phyloP scores from a whole-genome alignment of 2,329 filamentous ascomycete species.

The Dryadomyces quercivorus region DNA sequence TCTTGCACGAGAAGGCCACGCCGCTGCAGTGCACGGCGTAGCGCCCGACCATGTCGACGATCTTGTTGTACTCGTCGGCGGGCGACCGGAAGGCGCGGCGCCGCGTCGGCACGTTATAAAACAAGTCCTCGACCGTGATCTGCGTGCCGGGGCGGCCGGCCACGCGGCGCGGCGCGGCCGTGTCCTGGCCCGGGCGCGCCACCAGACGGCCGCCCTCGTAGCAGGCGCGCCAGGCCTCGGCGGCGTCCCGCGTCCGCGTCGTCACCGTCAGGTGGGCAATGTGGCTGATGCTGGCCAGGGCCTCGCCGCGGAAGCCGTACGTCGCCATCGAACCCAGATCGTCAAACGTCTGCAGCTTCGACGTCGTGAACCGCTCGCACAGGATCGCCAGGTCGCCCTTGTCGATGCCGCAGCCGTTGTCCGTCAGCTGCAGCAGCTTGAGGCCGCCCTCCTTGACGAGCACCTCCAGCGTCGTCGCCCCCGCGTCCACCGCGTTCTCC shows the following conservation, averaged over 20 bases:
- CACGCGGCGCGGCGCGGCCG: constrained; percentile 67
- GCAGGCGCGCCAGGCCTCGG: constrained; percentile 78
- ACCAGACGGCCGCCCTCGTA: constrained; percentile 75
- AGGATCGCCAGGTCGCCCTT: constrained; percentile 85
- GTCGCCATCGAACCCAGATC: constrained; percentile 83
- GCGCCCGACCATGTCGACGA: constrained; percentile 84
- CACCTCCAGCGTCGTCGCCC: constrained; percentile 81
- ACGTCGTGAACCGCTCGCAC: constrained; percentile 93
- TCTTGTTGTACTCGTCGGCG: constrained; percentile 95
- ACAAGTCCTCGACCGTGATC: constrained; percentile 91
- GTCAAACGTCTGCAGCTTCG: constrained; percentile 87
- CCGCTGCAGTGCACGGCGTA: constrained; percentile 86
- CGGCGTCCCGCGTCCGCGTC: constrained; percentile 83
- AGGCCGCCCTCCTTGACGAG: constrained; percentile 89
- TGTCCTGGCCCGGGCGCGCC: constrained; percentile 76
- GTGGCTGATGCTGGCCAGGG: constrained; percentile 93
- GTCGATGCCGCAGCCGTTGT: constrained; percentile 95
- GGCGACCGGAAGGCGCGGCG: constrained; percentile 80
- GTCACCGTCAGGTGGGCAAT: constrained; percentile 94
- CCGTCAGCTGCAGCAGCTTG: constrained; percentile 90
- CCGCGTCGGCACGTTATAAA: constrained; percentile 89
- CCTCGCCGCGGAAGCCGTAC: constrained; percentile 96
- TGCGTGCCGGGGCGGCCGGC: constrained; percentile 86
- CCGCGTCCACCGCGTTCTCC: constrained; percentile 96
- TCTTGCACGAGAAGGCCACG: constrained; percentile 96